Base-by-base conservation (phyloP, 257 asterid genomes). In the Schizonepeta tenuifolia region DNA sequence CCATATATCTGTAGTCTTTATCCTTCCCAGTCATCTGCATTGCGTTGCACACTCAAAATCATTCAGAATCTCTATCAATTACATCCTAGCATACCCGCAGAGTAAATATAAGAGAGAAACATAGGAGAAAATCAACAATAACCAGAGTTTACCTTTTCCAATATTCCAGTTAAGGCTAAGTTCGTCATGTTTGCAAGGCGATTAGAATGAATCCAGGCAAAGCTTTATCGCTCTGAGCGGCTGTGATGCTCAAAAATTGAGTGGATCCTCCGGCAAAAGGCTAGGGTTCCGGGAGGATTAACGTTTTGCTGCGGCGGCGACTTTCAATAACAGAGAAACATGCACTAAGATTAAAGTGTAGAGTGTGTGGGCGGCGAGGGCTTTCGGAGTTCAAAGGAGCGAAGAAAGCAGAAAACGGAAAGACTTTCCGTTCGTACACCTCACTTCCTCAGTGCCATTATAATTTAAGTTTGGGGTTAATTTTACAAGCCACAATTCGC, bases 11-110 rank as follows among this genome's bases (percentile, higher is more conserved):
- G 75, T 83, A 95, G 76, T 95, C 99, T 84, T 95, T 95, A 79
- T 95, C 99, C 84, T 95, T 95, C 62, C 99, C 99, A 1, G 96
- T 90, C 99, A 95, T 95, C 99, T 95, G 88, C 71, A 86, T 61
- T 67, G 61, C 60, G 41, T 26, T 53, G 41, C 58, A 40, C 41
- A 31, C 5, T 51, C 56, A 60, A 24, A 62, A 67, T n/a, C 49
- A 43, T 49, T 67, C 46, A 65, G 55, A 13, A 44, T 46, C 1
- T 24, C 40, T 7, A 65, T 5, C 41, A 62, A 2, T 35, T 18
- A 26, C 65, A 57, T 51, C 60, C 26, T 47, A 24, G 35, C 55
- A 10, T 21, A 11, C 14, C 57, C 41, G 6, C 2, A 9, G 54
- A 13, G 55, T 5, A 64, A 62, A 47, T 63, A 26, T 15, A 33